Conservation (phyloP, 148 eudicot species). For the Tetragonia tetragonoides region DNA sequence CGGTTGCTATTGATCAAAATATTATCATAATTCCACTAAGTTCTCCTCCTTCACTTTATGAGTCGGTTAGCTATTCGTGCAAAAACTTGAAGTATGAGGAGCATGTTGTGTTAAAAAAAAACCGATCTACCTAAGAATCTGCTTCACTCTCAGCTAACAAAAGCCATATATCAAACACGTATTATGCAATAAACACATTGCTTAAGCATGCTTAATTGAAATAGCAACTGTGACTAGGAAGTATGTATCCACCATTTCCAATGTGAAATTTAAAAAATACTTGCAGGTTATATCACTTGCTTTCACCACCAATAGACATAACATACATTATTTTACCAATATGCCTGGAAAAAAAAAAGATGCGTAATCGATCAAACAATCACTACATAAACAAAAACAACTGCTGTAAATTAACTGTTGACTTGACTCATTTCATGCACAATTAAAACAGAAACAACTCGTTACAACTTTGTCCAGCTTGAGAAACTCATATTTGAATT, state of each 20-base stretch:
- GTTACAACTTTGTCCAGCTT: not conserved
- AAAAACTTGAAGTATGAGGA: not conserved
- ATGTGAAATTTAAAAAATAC: not conserved
- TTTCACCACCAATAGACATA: too few relatives aligned
- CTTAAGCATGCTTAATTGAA: not conserved
- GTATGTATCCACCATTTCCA: not conserved
- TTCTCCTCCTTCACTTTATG: not conserved
- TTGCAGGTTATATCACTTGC: not conserved
- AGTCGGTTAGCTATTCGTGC: not conserved
- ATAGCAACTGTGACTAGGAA: not conserved
- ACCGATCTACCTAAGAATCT: too few relatives aligned
- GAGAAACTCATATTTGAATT: not conserved
- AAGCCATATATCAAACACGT: not conserved
- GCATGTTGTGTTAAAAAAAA: too few relatives aligned
- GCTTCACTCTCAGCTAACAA: not conserved
- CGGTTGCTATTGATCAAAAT: not conserved
- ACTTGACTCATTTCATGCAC: not conserved
- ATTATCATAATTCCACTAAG: not conserved
- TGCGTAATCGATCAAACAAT: too few relatives aligned
- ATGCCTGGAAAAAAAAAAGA: too few relatives aligned
- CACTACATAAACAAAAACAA: too few relatives aligned
- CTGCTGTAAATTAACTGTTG: not conserved
- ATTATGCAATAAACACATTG: conserved; percentile 5
- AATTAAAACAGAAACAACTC: not conserved
- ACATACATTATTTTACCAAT: too few relatives aligned